Evolutionary conservation across 1,284 basidiomycete species (phyloP), one percentile per base, ranked within the genome.

Genomic region (Chalciporus sp.): DNA sequence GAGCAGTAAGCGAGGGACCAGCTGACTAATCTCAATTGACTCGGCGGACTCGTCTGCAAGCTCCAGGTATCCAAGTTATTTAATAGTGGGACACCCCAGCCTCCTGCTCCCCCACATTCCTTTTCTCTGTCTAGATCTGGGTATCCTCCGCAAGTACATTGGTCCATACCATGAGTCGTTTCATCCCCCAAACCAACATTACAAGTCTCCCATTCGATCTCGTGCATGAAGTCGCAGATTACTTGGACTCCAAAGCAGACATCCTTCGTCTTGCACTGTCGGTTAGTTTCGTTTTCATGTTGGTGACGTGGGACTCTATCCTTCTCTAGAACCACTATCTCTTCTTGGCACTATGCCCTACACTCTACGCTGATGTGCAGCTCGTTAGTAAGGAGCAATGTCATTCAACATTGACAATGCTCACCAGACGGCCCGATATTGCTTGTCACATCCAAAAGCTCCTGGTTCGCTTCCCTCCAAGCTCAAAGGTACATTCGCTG

Each of bases 371-470:
- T 39, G 71, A 72, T 11, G 81, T 90, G 49, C 71, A 75, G 29
- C 74, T 90, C 31, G 72, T 73, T 51, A 78, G 79, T 29, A 65
- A 74, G 1, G 72, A 76, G 17, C 87, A 89, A 75, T 88, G 84
- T 60, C 63, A 68, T n/a, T 62, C 68, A 10, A 90, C 87, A 0
- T 75, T 90, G 28, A 64, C 64, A 20, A 88, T 90, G 87, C 82
- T 90, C 42, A 62, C 63, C 51, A 67, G 65, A 17, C 74, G 74
- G 10, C 79, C 78, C 1, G 74, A 76, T 45, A 78, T 88, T 48
- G 82, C 87, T 1, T 78, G 86, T 20, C 87, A 90, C 65, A 79
- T 88, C 40, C 79, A 77, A 31, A 74, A 79, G 52, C 78, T 90
- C 23, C 61, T 76, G 19, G 69, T 89, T 33, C 70, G 74, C 26